Conservation (phyloP, 148 eudicot species). For the Pouteria glomerata region DNA sequence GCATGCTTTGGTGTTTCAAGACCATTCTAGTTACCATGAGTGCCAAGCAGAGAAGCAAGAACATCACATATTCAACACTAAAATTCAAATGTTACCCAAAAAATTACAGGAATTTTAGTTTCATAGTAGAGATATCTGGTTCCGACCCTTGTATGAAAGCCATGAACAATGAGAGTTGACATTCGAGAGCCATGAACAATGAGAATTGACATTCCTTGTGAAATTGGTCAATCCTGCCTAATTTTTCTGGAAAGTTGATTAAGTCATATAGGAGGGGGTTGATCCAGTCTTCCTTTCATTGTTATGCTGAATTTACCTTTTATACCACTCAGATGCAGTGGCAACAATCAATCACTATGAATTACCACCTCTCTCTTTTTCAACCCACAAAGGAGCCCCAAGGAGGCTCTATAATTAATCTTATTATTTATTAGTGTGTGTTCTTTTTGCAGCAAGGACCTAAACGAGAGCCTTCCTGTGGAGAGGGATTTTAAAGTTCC, state of each 20-base stretch:
- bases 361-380: neutral
- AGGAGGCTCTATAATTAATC: neutral
- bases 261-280: neutral
- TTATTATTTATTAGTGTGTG: neutral
- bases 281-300: neutral
- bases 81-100: neutral
- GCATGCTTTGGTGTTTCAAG: neutral
- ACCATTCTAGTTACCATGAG: neutral
- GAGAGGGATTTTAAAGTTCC: slow-evolving; percentile 65
- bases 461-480: slow-evolving; percentile 51
- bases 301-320: neutral
- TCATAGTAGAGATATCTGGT: neutral
- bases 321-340: neutral
- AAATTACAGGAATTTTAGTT: neutral
- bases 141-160: neutral
- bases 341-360: neutral
- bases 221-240: neutral
- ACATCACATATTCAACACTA: neutral
- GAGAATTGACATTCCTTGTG: neutral
- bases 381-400: neutral
- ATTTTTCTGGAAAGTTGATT: neutral
- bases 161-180: neutral
- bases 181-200: too few species aligned
- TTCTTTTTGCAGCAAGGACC: slow-evolving; percentile 44
- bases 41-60: neutral